Evolutionary conservation across 163 green algal genomes (phyloP).

Genomic region (Scenedesmus sp.): DNA sequence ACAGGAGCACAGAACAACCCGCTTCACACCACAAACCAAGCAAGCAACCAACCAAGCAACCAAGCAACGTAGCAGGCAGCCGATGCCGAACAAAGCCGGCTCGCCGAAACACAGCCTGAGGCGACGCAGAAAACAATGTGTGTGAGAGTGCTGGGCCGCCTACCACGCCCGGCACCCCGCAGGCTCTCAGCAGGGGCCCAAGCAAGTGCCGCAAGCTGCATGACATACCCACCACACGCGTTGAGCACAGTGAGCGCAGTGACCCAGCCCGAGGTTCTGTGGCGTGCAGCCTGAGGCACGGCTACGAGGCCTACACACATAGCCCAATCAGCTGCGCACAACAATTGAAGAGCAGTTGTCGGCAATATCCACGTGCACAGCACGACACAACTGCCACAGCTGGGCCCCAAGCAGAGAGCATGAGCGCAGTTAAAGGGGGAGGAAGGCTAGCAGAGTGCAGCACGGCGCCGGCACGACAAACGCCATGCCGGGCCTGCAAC

Average conservation of each 20-base stretch:
- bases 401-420: neutral
- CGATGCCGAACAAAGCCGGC: no score
- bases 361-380: neutral
- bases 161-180: no score
- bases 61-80: neutral
- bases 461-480: no score
- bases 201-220: neutral
- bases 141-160: no score
- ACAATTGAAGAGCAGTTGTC: neutral
- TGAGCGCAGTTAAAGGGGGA: neutral
- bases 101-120: neutral
- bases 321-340: neutral
- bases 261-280: neutral
- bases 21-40: neutral
- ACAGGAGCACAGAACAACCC: neutral
- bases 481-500: neutral
- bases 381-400: neutral
- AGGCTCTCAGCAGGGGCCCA: neutral
- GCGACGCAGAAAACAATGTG: neutral
- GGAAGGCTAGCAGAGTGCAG: neutral
- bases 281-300: neutral
- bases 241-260: neutral
- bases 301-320: neutral
- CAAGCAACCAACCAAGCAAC: neutral
- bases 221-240: neutral